A percentile compares a stretch with the other conserved stretches of the same genome.
Evolutionary conservation across 1,284 basidiomycete genomes (phyloP).

Genomic region (Xerocomus amazonicus): DNA sequence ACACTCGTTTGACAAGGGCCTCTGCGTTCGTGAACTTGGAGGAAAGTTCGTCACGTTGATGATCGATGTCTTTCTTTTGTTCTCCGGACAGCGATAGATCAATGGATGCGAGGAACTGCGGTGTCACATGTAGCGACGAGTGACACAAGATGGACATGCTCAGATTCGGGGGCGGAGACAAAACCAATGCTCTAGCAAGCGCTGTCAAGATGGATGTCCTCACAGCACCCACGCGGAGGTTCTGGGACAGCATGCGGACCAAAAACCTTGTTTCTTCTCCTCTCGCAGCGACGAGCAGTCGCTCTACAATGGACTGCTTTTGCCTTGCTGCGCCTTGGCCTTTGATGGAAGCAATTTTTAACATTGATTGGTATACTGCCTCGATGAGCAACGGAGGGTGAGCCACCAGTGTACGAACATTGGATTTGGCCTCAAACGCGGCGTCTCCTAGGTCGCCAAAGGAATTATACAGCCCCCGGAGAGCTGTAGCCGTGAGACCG

Average conservation of each 20-base stretch:
- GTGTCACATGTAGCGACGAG: slow-evolving; percentile 38
- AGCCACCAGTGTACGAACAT: slow-evolving; percentile 70
- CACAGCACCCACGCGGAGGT: slow-evolving; percentile 87
- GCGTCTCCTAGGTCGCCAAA: slow-evolving; percentile 81
- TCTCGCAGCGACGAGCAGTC: slow-evolving; percentile 76
- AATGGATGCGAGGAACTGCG: slow-evolving; percentile 39
- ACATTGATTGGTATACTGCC: slow-evolving; percentile 61
- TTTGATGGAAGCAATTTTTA: slow-evolving; percentile 63
- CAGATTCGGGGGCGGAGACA: slow-evolving; percentile 45
- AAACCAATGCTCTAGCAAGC: slow-evolving; percentile 75
- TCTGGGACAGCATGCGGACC: slow-evolving; percentile 76
- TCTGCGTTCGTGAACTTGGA: slow-evolving; percentile 55
- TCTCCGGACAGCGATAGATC: slow-evolving; percentile 35
- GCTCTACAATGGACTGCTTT: slow-evolving; percentile 80
- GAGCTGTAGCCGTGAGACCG: slow-evolving; percentile 63
- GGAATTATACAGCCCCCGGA: slow-evolving; percentile 64
- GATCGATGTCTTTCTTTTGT: slow-evolving; percentile 46
- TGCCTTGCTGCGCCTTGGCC: slow-evolving; percentile 73
- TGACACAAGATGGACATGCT: slow-evolving; percentile 20
- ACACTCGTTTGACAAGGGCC: slow-evolving; percentile 68
- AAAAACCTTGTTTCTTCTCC: slow-evolving; percentile 88
- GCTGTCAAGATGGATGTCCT: slow-evolving; percentile 80
- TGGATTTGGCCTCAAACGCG: slow-evolving; percentile 80
- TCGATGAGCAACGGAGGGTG: slow-evolving; percentile 67
- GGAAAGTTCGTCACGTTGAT: slow-evolving; percentile 44